Conservation (phyloP, 2,329 filamentous ascomycete species). For the Metarhizium rileyi region DNA sequence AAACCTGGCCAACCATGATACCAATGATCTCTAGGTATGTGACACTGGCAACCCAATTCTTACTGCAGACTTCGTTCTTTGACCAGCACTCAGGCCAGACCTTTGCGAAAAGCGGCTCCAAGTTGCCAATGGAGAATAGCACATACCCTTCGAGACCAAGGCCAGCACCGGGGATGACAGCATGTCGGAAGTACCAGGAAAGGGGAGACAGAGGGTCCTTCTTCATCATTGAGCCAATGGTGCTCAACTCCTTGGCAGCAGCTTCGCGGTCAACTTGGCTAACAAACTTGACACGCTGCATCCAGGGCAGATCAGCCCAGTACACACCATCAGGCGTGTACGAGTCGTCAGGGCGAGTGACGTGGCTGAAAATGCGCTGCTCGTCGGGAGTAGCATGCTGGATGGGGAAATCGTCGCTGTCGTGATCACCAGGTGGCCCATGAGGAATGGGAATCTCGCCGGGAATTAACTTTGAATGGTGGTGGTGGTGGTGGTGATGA, state of each 20-base stretch:
- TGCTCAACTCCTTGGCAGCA: conserved; percentile 53
- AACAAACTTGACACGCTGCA: conserved; percentile 66
- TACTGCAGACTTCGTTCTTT: conserved; percentile 53
- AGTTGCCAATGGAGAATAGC: conserved; percentile 91
- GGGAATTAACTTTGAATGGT: conserved; percentile 26
- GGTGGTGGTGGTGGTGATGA: conserved; percentile 13
- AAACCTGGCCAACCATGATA: conserved; percentile 88
- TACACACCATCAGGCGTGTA: conserved; percentile 77
- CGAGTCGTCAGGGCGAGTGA: conserved; percentile 81
- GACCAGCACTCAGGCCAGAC: conserved; percentile 76
- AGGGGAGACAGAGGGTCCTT: conserved; percentile 75
- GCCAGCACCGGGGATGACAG: conserved; percentile 85
- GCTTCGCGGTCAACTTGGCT: conserved; percentile 62
- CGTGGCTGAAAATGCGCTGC: conserved; percentile 59
- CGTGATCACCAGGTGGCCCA: conserved; percentile 34
- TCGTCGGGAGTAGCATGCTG: conserved; percentile 37
- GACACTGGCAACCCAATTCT: conserved; percentile 74
- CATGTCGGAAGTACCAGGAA: conserved; percentile 81
- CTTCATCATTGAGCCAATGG: conserved; percentile 73
- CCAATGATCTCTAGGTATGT: conserved; percentile 89
- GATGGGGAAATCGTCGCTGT: conserved; percentile 36
- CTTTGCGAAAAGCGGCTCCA: conserved; percentile 69
- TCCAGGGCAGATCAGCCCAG: conserved; percentile 78
- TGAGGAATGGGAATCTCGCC: conserved; percentile 49
- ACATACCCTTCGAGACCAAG: conserved; percentile 92